Base-by-base conservation (phyloP, 768 basidiomycete species). In the Suillus subaureus region DNA sequence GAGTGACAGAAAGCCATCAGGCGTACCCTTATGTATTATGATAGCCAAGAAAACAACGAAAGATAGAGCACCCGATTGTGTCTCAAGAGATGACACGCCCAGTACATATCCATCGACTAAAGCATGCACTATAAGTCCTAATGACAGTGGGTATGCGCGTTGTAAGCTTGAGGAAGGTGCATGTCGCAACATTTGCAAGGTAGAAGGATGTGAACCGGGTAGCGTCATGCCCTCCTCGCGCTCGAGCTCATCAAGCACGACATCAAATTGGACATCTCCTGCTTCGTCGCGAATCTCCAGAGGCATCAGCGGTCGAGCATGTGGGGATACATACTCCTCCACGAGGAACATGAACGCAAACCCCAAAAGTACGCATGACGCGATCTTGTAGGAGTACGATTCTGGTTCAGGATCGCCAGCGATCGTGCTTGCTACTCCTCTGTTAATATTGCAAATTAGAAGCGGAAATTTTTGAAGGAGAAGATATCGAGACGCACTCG, bases 21-120 rank as follows among this genome's bases (percentile, higher is more conserved):
- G 26, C 58, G 26, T 55, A 84, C 93, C 92, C 85, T 99, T 99
- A 78, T 99, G 97, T 26, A 99, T 82, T 57, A 93, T 83, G 49
- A 99, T 85, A 3, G 97, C 96, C 28, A 97, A 73, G 74, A 99
- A 99, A 4, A 99, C 91, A 51, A 98, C 82, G 12, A 94, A 72
- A 1, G 96, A 92, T 39, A 98, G 73, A 42, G 80, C 82, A 28
- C 79, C 80, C 21, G 80, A 77, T 64, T 68, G 79, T 0, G 76
- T 64, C 23, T 74, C 72, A 12, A 89, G 78, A 15, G 85, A 83
- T 3, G 92, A 90, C 23, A 95, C 91, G 28, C 97, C 97, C 45
- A 99, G 80, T 3, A 94, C 94, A 64, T 97, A 88, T 4, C 97
- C 96, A 76, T 99, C 97, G 0, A 95, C 92, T 57, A 96, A 82